A percentile compares a stretch with the other conserved stretches of the same genome.
phyloP scores from a whole-genome alignment of 345 rosid species.

The Sonneratia caseolaris region DNA sequence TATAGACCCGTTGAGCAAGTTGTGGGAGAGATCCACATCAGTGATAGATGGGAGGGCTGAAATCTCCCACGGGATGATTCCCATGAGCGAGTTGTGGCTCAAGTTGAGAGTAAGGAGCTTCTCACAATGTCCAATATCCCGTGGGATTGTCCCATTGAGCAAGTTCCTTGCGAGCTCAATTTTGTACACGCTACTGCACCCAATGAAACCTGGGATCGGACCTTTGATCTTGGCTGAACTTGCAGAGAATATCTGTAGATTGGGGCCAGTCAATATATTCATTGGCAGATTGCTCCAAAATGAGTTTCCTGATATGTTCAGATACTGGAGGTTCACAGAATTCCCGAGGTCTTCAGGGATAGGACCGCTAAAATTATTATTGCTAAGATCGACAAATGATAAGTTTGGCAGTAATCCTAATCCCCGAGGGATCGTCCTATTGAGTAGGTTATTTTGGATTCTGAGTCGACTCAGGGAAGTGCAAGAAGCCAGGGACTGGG shows the following conservation, averaged over 20 bases:
- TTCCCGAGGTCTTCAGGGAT: conserved; percentile 65
- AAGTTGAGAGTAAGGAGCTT: conserved; percentile 75
- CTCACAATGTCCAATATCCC: conserved; percentile 72
- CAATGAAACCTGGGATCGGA: conserved; percentile 51
- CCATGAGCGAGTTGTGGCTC: conserved; percentile 55
- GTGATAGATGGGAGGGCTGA: conserved; percentile 62
- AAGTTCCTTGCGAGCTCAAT: conserved; percentile 67
- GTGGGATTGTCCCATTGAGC: conserved; percentile 61
- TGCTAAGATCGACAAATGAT: conserved; percentile 58
- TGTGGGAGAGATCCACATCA: conserved; percentile 67
- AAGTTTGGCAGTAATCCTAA: conserved; percentile 51
- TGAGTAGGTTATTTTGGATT: conserved; percentile 50
- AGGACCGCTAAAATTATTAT: conserved; percentile 49
- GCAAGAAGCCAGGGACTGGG: conserved; percentile 49
- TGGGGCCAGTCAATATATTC: conserved; percentile 54
- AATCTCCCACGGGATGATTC: conserved; percentile 79
- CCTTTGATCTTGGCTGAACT: conserved; percentile 44
- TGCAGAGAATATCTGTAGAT: conserved; percentile 65
- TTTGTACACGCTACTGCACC: conserved; percentile 56
- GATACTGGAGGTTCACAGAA: conserved; percentile 45
- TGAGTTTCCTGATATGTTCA: conserved; percentile 61
- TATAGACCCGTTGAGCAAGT: conserved; percentile 66
- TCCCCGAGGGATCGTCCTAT: conserved; percentile 63
- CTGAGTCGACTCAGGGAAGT: conserved; percentile 52
- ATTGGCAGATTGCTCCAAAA: conserved; percentile 40